Evolutionary conservation across 129 eudicot species (phyloP).

Genomic region (Centrapalus pauciflorus): DNA sequence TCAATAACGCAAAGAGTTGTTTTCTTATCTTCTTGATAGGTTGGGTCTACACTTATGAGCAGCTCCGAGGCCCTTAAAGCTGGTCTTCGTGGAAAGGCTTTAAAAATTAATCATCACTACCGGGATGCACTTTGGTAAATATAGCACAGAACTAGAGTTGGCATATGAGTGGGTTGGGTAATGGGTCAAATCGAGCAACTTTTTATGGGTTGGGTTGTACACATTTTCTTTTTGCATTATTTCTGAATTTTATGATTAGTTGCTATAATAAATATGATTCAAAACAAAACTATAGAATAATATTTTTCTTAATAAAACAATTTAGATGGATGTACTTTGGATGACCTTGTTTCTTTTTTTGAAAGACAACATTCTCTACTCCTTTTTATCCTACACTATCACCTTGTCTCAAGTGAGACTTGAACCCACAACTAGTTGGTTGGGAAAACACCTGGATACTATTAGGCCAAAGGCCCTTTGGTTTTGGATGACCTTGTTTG

Average conservation of each 20-base stretch:
- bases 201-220: neutral
- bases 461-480: too few relatives aligned
- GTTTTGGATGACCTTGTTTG: neutral
- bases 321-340: neutral
- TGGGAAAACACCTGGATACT: too few relatives aligned
- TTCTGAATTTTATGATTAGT: neutral
- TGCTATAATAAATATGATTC: neutral
- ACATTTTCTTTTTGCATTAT: neutral
- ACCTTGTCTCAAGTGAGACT: too few relatives aligned
- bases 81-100: constrained; percentile 91
- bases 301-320: neutral
- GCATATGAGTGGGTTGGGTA: neutral
- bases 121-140: constrained; percentile 82
- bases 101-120: constrained; percentile 65
- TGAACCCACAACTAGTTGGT: too few relatives aligned
- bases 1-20: neutral
- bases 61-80: constrained; percentile 83
- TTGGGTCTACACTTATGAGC: constrained; percentile 81
- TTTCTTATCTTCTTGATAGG: constrained; percentile 41
- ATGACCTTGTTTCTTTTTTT: too few relatives aligned
- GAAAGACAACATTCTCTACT: too few relatives aligned
- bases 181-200: neutral
- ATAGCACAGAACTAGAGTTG: neutral
- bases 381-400: too few relatives aligned
- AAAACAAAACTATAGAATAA: neutral